Base-by-base conservation (phyloP, 2,329 filamentous ascomycete species). In the Hysterium pulicare region DNA sequence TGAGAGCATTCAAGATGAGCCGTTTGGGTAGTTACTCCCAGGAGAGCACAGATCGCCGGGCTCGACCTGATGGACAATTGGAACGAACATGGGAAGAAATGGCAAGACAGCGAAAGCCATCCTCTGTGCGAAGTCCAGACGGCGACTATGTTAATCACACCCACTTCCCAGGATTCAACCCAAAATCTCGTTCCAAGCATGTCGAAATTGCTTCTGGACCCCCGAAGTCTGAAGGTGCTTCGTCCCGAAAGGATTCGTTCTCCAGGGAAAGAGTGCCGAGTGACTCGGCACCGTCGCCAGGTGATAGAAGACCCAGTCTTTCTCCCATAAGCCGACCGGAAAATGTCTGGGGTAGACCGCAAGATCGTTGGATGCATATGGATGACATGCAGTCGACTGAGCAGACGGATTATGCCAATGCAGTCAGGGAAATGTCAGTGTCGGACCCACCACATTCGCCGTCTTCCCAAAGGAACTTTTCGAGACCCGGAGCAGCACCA, bases 1-100 rank as follows among this genome's bases (percentile, higher is more conserved):
- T 76, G 33, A 64, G 70, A 45, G 61, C 68, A n/a, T 68, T 72
- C 54, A 70, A 69, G 37, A 62, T 75, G 32, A 64, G 65, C 17
- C 62, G 65, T 10, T 36, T 68, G 16, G 64, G 62, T 16, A 67
- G 62, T 43, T 66, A 64, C 26, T 66, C 62, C 1, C 55, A 55
- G 8, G 64, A 67, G 44, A 53, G 50, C 41, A 64, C 56, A 41
- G 64, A 66, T 37, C 59, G 57, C 32, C 58, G 62, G 16, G 55
- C 53, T 17, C 54, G 55, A 26, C 59, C 61, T 22, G 53, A 57
- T 33, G 56, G 56, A 17, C 52, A 55, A 31, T 49, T 66, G 6
- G 57, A 63, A 15, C 51, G 57, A 7, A 59, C 57, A 1, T 66
- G 62, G 63, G 62, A 64, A 51, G 54, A 61, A 37, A 53, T 59